Conservation (phyloP, 192 early-diverging fungal genomes). For the Pilaira anomala region DNA sequence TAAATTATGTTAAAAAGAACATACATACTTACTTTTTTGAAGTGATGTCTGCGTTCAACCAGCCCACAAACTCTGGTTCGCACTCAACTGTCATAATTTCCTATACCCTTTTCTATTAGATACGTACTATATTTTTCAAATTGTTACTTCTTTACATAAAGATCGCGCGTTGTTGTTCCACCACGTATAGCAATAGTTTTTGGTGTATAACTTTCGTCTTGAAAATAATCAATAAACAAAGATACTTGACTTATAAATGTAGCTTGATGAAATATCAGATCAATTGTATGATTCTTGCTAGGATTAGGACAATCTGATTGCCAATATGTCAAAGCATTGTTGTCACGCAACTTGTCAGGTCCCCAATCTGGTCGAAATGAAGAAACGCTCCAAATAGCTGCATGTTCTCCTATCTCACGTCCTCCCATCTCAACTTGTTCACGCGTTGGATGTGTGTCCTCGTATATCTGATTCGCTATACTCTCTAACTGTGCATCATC, state of each 20-base stretch:
- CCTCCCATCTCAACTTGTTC: constrained; percentile 35
- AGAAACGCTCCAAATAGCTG: constrained; percentile 69
- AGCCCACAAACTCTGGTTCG: constrained; percentile 55
- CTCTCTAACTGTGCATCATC: constrained; percentile 16
- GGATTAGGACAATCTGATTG: constrained; percentile 69
- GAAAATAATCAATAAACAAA: constrained; percentile 64
- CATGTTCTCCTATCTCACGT: constrained; percentile 54
- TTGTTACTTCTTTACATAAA: constrained; percentile 41
- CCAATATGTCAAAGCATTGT: constrained; percentile 74
- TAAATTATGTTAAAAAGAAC: constrained; percentile 14
- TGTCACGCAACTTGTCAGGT: constrained; percentile 62
- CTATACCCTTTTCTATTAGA: constrained; percentile 17
- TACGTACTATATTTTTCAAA: too few species aligned
- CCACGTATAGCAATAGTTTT: constrained; percentile 58
- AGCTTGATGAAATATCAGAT: constrained; percentile 63
- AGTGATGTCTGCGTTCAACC: constrained; percentile 62
- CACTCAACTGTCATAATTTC: constrained; percentile 55
- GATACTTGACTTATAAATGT: constrained; percentile 61
- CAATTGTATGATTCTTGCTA: constrained; percentile 70
- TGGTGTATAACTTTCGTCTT: constrained; percentile 87
- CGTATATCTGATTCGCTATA: constrained; percentile 16
- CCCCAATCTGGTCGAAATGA: constrained; percentile 61
- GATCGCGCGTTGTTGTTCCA: constrained; percentile 64
- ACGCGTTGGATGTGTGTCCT: constrained; percentile 16
- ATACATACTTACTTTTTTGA: constrained; percentile 22